Percentiles rank a stretch among this genome's conserved stretches.
Evolutionary conservation across 2,329 filamentous ascomycete species (phyloP).

Genomic region (Alternaria brassicae): DNA sequence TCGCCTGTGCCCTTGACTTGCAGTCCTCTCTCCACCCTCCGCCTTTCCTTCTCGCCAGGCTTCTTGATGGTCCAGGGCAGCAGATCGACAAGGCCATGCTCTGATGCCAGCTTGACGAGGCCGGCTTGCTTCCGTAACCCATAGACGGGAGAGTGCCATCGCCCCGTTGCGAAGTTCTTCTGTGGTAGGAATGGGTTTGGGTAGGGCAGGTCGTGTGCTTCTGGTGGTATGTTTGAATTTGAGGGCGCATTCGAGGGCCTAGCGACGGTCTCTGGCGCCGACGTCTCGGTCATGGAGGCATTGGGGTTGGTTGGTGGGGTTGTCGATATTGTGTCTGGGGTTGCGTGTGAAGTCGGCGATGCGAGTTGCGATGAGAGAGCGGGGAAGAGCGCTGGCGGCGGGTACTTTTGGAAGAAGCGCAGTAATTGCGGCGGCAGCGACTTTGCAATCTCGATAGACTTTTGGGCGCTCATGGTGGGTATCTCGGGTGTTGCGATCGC

Average conservation of each 20-base stretch:
- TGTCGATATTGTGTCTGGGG: slow-evolving; percentile 26
- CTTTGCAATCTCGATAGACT: slow-evolving; percentile 66
- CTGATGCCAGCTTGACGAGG: slow-evolving; percentile 81
- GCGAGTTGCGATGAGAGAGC: slow-evolving; percentile 28
- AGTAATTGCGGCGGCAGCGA: slow-evolving; percentile 78
- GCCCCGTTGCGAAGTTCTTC: slow-evolving; percentile 79
- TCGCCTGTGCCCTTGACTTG: slow-evolving; percentile 91
- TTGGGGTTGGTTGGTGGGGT: slow-evolving; percentile 48
- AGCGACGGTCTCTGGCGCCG: slow-evolving; percentile 33
- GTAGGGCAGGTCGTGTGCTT: slow-evolving; percentile 56
- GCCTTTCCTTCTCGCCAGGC: slow-evolving; percentile 72
- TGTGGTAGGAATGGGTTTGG: slow-evolving; percentile 82
- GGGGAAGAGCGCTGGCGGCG: slow-evolving; percentile 65
- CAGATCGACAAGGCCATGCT: slow-evolving; percentile 81
- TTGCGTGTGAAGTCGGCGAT: slow-evolving; percentile 20
- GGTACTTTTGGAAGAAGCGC: slow-evolving; percentile 89
- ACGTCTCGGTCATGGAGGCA: slow-evolving; percentile 46
- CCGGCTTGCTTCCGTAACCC: slow-evolving; percentile 89
- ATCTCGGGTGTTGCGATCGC: slow-evolving; percentile 12
- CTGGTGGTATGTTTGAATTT: slow-evolving; percentile 20
- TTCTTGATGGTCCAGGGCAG: slow-evolving; percentile 80
- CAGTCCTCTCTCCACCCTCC: slow-evolving; percentile 79
- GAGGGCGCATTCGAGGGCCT: slow-evolving; percentile 19
- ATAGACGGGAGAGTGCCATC: slow-evolving; percentile 83
- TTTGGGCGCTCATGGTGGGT: slow-evolving; percentile 37